Evolutionary conservation across 208 protist species (phyloP).

Genomic region (Phytomonas sp.): DNA sequence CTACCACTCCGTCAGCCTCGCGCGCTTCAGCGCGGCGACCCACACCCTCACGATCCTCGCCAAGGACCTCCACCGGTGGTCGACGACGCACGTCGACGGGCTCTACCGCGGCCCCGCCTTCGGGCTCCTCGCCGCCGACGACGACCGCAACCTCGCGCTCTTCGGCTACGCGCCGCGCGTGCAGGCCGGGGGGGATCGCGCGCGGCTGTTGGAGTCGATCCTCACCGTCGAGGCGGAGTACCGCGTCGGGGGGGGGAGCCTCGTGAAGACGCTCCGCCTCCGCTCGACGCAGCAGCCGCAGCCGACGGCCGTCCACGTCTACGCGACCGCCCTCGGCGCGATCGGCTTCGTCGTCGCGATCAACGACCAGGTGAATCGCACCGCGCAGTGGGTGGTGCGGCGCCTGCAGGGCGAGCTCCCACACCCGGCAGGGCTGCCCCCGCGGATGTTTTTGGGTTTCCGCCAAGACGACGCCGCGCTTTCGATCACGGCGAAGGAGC

Average conservation of each 20-base stretch:
- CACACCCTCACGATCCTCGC: slow-evolving; percentile 75
- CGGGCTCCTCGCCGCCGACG: slow-evolving; percentile 64
- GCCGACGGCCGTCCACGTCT: slow-evolving; percentile 34
- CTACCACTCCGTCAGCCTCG: slow-evolving; percentile 51
- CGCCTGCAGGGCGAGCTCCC: slow-evolving; percentile 55
- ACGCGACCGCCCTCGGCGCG: slow-evolving; percentile 78
- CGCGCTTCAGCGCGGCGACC: slow-evolving; percentile 64
- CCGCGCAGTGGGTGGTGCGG: slow-evolving; percentile 47
- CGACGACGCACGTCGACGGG: slow-evolving; percentile 58
- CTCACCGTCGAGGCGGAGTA: slow-evolving; percentile 76
- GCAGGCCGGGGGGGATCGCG: slow-evolving; percentile 12
- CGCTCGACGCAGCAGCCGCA: slow-evolving; percentile 19
- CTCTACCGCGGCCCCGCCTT: slow-evolving; percentile 68
- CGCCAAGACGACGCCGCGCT: slow-evolving; percentile 41
- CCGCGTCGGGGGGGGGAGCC: slow-evolving; percentile 50
- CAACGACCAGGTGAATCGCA: slow-evolving; percentile 62
- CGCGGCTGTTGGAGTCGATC: slow-evolving; percentile 43
- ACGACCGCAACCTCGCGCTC: slow-evolving; percentile 57
- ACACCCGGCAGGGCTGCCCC: slow-evolving; percentile 57
- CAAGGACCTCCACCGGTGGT: slow-evolving; percentile 44
- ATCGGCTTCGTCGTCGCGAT: slow-evolving; percentile 71
- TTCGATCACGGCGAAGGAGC: slow-evolving; percentile 44
- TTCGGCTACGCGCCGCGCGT: slow-evolving; percentile 74
- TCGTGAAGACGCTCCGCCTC: slow-evolving; percentile 57
- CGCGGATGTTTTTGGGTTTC: slow-evolving; percentile 71